Evolutionary conservation across 306 rosid genomes (phyloP).

Genomic region (Cajanus cajan): DNA sequence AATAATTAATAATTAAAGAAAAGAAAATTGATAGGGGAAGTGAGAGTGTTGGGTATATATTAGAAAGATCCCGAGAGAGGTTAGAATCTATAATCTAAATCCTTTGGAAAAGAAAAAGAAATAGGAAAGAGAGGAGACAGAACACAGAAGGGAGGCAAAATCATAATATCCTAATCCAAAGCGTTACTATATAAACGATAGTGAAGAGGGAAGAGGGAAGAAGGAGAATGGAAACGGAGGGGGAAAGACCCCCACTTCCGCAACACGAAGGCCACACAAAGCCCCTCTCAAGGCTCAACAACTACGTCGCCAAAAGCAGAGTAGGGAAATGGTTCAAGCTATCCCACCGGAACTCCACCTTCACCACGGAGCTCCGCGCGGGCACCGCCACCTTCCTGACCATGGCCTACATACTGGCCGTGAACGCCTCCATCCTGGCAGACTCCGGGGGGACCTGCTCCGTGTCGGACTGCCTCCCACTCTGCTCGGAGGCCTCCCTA

Average conservation of each 20-base stretch:
- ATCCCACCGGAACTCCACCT: slow-evolving; percentile 68
- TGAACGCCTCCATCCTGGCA: slow-evolving; percentile 89
- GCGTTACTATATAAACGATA: background rate
- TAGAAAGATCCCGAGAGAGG: slow-evolving; percentile 44
- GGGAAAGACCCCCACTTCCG: slow-evolving; percentile 35
- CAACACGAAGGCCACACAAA: slow-evolving; percentile 11
- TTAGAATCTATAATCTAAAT: slow-evolving; percentile 43
- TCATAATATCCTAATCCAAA: background rate
- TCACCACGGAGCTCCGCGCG: slow-evolving; percentile 98
- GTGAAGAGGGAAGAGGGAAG: background rate
- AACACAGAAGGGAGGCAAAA: too few relatives aligned
- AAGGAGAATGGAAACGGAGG: slow-evolving; percentile 42
- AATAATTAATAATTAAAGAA: background rate
- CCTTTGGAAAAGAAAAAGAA: background rate
- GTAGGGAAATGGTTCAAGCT: slow-evolving; percentile 78
- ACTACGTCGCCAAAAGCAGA: slow-evolving; percentile 47
- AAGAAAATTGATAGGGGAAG: background rate
- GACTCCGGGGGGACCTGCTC: slow-evolving; percentile 96
- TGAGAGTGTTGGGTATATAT: background rate
- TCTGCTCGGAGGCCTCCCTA: slow-evolving; percentile 68
- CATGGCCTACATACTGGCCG: slow-evolving; percentile 98
- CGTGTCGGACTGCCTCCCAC: slow-evolving; percentile 76
- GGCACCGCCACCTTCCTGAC: slow-evolving; percentile 98
- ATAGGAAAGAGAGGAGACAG: too few relatives aligned
- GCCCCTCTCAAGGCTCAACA: slow-evolving; percentile 59